phyloP scores from a whole-genome alignment of 208 protist species.

The Entamoeba invadens region DNA sequence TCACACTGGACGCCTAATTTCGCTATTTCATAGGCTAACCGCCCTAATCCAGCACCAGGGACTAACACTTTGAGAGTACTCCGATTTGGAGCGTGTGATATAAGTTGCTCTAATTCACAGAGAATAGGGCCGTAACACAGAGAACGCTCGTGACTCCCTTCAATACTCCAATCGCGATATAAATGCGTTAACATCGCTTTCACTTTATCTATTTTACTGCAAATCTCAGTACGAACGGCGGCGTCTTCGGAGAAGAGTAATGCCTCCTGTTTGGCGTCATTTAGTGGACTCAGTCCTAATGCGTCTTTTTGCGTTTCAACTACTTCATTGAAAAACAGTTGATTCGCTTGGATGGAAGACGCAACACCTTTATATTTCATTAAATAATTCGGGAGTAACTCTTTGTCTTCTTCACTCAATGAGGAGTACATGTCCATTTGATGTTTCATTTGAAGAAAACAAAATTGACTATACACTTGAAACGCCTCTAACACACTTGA shows the following conservation, averaged over 20 bases:
- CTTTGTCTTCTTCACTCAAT: neutral
- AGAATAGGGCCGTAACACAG: neutral
- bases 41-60: slow-evolving; percentile 19
- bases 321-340: neutral
- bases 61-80: slow-evolving; percentile 5
- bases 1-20: neutral
- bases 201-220: neutral
- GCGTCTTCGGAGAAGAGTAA: neutral
- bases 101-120: neutral
- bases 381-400: neutral
- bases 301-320: neutral
- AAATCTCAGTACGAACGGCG: neutral
- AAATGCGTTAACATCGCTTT: neutral
- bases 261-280: neutral
- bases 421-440: neutral
- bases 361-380: neutral
- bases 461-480: neutral
- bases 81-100: no score
- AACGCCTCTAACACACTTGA: neutral
- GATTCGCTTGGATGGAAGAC: neutral
- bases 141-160: neutral
- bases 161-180: slow-evolving; percentile 1
- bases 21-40: slow-evolving; percentile 20
- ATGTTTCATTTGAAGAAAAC: neutral
- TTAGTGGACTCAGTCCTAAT: neutral